phyloP scores from a whole-genome alignment of 2,329 filamentous ascomycete species.

The Xylaria sp. region DNA sequence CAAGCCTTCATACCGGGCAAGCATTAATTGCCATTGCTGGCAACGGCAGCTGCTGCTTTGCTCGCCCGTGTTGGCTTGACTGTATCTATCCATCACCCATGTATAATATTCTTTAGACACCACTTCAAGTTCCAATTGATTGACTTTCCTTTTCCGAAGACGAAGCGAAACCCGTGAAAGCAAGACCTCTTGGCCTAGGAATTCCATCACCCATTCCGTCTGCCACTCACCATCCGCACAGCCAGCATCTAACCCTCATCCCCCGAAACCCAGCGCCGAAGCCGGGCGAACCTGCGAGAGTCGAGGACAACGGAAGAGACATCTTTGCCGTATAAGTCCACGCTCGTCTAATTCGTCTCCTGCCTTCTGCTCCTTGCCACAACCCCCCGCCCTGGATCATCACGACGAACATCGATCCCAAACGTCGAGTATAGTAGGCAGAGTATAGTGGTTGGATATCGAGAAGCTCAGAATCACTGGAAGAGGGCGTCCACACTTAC shows the following conservation, averaged over 20 bases:
- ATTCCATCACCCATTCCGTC: constrained; percentile 12
- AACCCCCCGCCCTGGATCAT: neutral
- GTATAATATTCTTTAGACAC: constrained; percentile 43
- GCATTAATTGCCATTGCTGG: constrained; percentile 40
- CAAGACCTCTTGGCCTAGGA: constrained; percentile 14
- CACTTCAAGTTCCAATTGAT: constrained; percentile 39
- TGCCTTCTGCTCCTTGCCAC: neutral
- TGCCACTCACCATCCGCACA: neutral
- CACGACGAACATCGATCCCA: neutral
- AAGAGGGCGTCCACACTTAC: neutral
- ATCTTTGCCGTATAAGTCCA: constrained; percentile 8
- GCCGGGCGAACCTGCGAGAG: constrained; percentile 16
- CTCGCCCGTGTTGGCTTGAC: constrained; percentile 34
- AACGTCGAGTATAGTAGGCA: neutral
- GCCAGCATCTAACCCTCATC: neutral
- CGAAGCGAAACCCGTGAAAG: constrained; percentile 25
- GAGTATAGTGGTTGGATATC: neutral
- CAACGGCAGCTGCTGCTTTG: constrained; percentile 31
- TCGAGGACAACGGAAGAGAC: neutral
- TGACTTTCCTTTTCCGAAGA: constrained; percentile 34
- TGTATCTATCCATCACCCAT: constrained; percentile 31
- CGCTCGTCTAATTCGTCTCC: neutral
- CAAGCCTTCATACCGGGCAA: constrained; percentile 39
- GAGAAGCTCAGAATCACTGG: constrained; percentile 13
- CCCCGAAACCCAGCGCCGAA: constrained; percentile 10